phyloP scores from a whole-genome alignment of 2,329 filamentous ascomycete genomes.

The Fusarium chuoi region DNA sequence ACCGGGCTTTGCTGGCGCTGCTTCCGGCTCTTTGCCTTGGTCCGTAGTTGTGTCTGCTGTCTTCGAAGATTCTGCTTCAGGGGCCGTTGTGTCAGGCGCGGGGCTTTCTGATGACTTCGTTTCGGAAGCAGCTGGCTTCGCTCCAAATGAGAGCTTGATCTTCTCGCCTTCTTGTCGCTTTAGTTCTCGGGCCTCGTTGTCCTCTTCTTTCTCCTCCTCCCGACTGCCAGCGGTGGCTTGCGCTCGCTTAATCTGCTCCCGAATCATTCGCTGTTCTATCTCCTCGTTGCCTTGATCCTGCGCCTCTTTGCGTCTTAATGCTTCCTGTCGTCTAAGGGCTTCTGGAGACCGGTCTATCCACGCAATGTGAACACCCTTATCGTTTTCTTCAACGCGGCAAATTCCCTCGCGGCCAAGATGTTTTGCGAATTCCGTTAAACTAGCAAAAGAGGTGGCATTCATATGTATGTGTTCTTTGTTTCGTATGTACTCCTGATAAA shows the following conservation, averaged over 20 bases:
- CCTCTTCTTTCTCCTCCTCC: conserved; percentile 53
- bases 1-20: conserved; percentile 47
- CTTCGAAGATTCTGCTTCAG: conserved; percentile 15
- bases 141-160: conserved; percentile 75
- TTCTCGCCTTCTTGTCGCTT: conserved; percentile 78
- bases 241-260: conserved; percentile 84
- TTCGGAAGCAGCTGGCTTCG: conserved; percentile 47
- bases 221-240: conserved; percentile 60
- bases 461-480: conserved; percentile 90
- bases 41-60: neutral
- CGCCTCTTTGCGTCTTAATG: conserved; percentile 82
- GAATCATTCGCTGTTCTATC: conserved; percentile 83
- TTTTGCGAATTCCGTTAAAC: conserved; percentile 88
- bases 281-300: conserved; percentile 93
- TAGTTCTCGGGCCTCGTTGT: conserved; percentile 58
- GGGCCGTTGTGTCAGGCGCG: conserved; percentile 13
- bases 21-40: conserved; percentile 18
- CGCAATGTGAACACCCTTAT: conserved; percentile 84
- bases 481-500: conserved; percentile 93
- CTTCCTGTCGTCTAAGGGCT: conserved; percentile 81
- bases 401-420: conserved; percentile 86
- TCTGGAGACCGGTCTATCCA: conserved; percentile 96
- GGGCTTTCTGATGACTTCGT: conserved; percentile 30
- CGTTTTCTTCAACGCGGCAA: conserved; percentile 88
- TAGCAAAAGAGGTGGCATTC: conserved; percentile 43